These are phyloP conservation scores for Lodderomyces elongisporus DNA, from an alignment of 1,139 yeast genomes.

Conservation along the genomic window DNA sequence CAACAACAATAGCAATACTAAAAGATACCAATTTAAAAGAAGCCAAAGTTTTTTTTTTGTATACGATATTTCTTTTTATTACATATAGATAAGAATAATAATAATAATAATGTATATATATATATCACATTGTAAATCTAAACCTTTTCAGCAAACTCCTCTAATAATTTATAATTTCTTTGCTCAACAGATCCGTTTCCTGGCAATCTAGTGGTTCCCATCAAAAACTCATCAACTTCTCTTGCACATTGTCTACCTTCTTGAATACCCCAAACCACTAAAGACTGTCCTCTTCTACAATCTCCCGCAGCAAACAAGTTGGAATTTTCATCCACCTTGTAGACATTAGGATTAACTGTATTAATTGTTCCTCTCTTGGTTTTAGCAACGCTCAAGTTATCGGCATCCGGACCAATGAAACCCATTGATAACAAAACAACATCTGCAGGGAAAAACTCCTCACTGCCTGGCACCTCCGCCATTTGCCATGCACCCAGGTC, in stretches of 20 bases:
- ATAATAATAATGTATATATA: too few relatives aligned
- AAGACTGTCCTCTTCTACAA: slow-evolving; percentile 97
- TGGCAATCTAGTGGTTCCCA: slow-evolving; percentile 79
- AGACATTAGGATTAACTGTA: slow-evolving; percentile 63
- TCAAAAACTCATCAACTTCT: slow-evolving; percentile 76
- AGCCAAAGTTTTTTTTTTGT: background rate
- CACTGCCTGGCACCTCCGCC: slow-evolving; percentile 95
- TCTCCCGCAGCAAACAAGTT: slow-evolving; percentile 95
- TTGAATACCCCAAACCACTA: slow-evolving; percentile 99
- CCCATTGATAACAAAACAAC: slow-evolving; percentile 95
- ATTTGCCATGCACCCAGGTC: slow-evolving; percentile 98
- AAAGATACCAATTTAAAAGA: background rate
- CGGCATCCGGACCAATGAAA: slow-evolving; percentile 92
- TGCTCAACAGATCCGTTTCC: slow-evolving; percentile 91
- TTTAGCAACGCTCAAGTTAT: slow-evolving; percentile 65
- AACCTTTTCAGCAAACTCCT: slow-evolving; percentile 64
- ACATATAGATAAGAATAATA: too few relatives aligned
- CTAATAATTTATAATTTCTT: slow-evolving; percentile 69
- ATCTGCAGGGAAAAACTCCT: slow-evolving; percentile 92
- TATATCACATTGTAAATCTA: background rate
- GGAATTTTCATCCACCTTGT: slow-evolving; percentile 57
- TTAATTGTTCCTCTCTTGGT: slow-evolving; percentile 85
- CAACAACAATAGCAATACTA: background rate
- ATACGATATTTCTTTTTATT: background rate
- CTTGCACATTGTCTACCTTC: slow-evolving; percentile 99